Base-by-base conservation (phyloP, 176 grass and related monocot species). In the Oryza brachyantha region DNA sequence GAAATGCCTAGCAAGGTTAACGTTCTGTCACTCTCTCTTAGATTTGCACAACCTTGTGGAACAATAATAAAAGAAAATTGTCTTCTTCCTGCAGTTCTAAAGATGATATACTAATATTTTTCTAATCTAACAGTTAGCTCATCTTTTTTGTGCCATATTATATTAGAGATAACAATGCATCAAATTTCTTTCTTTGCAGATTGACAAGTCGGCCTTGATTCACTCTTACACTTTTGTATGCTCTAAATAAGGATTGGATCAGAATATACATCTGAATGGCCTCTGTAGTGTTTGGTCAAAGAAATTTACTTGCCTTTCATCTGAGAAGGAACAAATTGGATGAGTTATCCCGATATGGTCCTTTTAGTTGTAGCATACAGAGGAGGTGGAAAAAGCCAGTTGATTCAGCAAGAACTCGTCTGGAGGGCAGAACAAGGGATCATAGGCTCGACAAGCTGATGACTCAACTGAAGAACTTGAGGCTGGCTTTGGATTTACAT, bases 361-460 rank as follows among this genome's bases (percentile, higher is more conserved):
- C 82, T 22, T 88, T 83, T 14, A 85, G 67, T 1, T 36, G 29
- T 27, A 39, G 35, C 2, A n/a, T 73, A 41, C 87, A 88, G 26
- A 66, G 63, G 66, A 79, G 87, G 80, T 93, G 91, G 91, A 93
- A 73, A 28, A 88, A 85, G 41, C 82, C 88, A 25, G 40, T 90
- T 14, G 85, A 93, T 63, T 90, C 85, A 10, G 85, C 88, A 14
- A 68, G 68, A 41, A 93, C 91, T 9, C 85, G 79, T 22, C 54
- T 88, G 34, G 88, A 93, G 54, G 63, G 60, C 40, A 88, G 85
- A 86, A 93, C 85, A 48, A 93, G 82, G 40, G 88, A 90, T 57
- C 85, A 85, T 12, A 90, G 21, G 66, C 78, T 93, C 8, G 91
- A 90, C 66, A 90, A 90, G 71, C 69, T 93, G 25, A 86, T 90